Conservation (phyloP, 805 yeast genomes). For the Kazachstania taianensis region DNA sequence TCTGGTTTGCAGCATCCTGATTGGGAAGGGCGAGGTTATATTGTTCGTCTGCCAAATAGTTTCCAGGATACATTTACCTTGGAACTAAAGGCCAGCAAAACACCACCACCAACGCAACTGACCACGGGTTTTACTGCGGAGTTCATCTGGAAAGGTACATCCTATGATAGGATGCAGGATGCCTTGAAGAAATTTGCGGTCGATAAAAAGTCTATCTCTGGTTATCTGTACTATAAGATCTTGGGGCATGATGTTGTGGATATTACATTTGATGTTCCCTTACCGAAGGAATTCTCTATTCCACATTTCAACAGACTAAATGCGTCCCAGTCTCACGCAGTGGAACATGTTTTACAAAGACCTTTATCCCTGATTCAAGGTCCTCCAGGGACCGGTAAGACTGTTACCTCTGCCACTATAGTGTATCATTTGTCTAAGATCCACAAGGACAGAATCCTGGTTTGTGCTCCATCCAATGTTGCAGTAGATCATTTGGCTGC, state of each 20-base stretch:
- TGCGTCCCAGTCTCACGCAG: slow-evolving; percentile 71
- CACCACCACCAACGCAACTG: slow-evolving; percentile 42
- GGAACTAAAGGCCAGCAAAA: slow-evolving; percentile 43
- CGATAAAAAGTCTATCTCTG: slow-evolving; percentile 57
- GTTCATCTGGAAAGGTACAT: slow-evolving; percentile 80
- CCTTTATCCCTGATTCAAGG: slow-evolving; percentile 85
- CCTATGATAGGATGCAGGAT: slow-evolving; percentile 75
- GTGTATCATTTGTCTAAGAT: slow-evolving; percentile 62
- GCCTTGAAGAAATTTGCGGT: slow-evolving; percentile 68
- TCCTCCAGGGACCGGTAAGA: slow-evolving; percentile 95
- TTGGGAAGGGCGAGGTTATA: slow-evolving; percentile 69
- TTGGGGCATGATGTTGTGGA: slow-evolving; percentile 71
- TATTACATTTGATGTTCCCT: slow-evolving; percentile 46
- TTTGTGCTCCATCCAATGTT: slow-evolving; percentile 92
- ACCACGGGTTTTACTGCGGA: slow-evolving; percentile 69
- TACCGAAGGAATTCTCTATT: slow-evolving; percentile 54
- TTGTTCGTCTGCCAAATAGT: slow-evolving; percentile 61
- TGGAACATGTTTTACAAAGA: slow-evolving; percentile 51
- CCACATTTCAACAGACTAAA: slow-evolving; percentile 64
- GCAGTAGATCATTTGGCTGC: slow-evolving; percentile 87
- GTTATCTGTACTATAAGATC: slow-evolving; percentile 63
- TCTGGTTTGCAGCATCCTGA: slow-evolving; percentile 45
- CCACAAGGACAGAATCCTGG: slow-evolving; percentile 57
- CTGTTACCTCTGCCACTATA: slow-evolving; percentile 85
- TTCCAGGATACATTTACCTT: slow-evolving; percentile 59